Conservation (phyloP, 1,284 basidiomycete species). For the Apiotrichum siamense region DNA sequence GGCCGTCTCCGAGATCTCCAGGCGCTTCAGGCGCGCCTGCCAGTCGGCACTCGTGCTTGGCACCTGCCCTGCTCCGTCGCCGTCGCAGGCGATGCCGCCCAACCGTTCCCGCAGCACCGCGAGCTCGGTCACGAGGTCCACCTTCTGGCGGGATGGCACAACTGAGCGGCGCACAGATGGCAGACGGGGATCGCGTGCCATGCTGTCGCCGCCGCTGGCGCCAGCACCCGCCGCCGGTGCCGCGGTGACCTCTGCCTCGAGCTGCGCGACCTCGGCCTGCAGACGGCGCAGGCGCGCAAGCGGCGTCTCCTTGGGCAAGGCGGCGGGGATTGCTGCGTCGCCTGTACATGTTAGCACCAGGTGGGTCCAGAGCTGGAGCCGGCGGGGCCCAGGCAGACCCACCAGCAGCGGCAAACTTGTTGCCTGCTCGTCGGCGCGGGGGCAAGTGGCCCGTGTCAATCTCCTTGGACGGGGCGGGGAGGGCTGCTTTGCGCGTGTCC, state of each 20-base stretch:
- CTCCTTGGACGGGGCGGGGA: not conserved
- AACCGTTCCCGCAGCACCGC: conserved; percentile 25
- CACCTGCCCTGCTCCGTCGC: not conserved
- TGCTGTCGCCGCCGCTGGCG: not conserved
- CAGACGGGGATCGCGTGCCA: not conserved
- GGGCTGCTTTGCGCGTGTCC: not conserved
- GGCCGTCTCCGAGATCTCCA: not conserved
- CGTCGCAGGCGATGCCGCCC: conserved; percentile 2
- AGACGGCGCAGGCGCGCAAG: conserved; percentile 46
- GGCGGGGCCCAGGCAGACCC: too few relatives aligned
- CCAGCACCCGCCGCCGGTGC: not conserved
- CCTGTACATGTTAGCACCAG: not conserved
- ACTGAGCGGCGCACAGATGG: conserved; percentile 16
- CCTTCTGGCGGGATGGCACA: conserved; percentile 21
- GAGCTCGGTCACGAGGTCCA: conserved; percentile 36
- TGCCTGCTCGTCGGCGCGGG: conserved; percentile 2
- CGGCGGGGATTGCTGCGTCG: not conserved
- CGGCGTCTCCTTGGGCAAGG: conserved; percentile 3
- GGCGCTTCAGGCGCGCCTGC: not conserved
- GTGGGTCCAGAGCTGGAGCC: too few relatives aligned
- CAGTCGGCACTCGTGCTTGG: too few relatives aligned
- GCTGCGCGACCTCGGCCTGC: conserved; percentile 48
- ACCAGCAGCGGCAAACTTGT: not conserved
- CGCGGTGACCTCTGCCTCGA: conserved; percentile 45
- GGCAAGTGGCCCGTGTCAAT: conserved; percentile 10